Percentiles rank a stretch among this genome's conserved stretches.
These are phyloP conservation scores for Salvia splendens DNA, from an alignment of 257 asterid species.

Conservation along the genomic window DNA sequence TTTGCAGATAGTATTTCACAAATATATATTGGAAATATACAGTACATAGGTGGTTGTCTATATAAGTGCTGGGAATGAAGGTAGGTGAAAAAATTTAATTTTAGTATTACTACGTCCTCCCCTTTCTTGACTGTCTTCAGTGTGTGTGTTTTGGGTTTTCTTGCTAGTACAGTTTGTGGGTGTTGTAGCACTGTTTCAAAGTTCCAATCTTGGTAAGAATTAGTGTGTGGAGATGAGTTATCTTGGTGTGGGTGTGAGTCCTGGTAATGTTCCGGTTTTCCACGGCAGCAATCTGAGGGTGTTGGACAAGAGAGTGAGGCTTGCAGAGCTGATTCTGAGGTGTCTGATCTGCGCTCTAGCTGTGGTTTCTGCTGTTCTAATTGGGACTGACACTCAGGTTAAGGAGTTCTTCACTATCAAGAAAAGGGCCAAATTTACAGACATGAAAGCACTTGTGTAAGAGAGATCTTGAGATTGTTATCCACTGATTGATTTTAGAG, in stretches of 20 bases:
- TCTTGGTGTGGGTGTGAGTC: constrained; percentile 94
- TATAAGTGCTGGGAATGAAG: constrained; percentile 40
- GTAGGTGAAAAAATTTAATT: constrained; percentile 43
- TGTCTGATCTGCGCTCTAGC: constrained; percentile 70
- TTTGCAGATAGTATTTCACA: background rate
- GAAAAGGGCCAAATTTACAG: constrained; percentile 87
- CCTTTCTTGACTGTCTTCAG: background rate
- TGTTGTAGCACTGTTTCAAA: background rate
- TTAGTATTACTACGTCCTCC: constrained; percentile 15
- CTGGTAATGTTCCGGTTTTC: constrained; percentile 83
- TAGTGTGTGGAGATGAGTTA: constrained; percentile 55
- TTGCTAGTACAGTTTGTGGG: background rate
- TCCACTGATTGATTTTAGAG: background rate
- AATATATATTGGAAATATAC: background rate
- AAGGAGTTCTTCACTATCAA: constrained; percentile 73
- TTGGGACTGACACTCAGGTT: constrained; percentile 79
- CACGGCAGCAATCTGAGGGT: constrained; percentile 78
- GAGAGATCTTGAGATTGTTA: constrained; percentile 25
- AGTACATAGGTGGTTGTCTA: constrained; percentile 30
- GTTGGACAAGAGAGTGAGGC: constrained; percentile 66
- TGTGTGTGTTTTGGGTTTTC: background rate
- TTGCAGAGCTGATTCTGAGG: constrained; percentile 67
- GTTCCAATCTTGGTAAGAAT: background rate
- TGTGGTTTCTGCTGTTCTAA: constrained; percentile 66
- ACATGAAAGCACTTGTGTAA: constrained; percentile 94